These are phyloP conservation scores for Epichloe gansuensis DNA, from an alignment of 2,329 filamentous ascomycete species.

Conservation along the genomic window DNA sequence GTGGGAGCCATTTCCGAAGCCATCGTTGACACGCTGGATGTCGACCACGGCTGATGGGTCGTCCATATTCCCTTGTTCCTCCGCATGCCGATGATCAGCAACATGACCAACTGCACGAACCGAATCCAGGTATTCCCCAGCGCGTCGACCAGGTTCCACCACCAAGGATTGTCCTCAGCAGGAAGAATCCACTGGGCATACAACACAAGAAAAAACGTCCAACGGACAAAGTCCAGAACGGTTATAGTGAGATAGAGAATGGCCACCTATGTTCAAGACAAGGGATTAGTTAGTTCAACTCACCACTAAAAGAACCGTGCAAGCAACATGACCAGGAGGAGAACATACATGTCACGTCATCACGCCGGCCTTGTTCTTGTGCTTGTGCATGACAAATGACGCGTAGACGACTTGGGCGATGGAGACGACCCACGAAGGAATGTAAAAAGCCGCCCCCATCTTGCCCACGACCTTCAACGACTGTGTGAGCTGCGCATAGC, in stretches of 20 bases:
- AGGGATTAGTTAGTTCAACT: too few relatives aligned
- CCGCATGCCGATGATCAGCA: slow-evolving; percentile 6
- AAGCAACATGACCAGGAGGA: background rate
- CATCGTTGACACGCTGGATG: background rate
- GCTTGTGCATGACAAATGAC: slow-evolving; percentile 6
- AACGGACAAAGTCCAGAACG: slow-evolving; percentile 4
- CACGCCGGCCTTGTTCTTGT: slow-evolving; percentile 5
- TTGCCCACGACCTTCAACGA: slow-evolving; percentile 6
- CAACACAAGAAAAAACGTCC: slow-evolving; percentile 5
- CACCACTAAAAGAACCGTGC: too few relatives aligned
- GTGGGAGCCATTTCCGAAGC: slow-evolving; percentile 3
- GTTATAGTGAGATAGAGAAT: slow-evolving; percentile 4
- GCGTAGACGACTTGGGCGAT: slow-evolving; percentile 5
- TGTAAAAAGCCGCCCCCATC: slow-evolving; percentile 5
- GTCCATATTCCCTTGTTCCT: slow-evolving; percentile 7
- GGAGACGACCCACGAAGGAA: slow-evolving; percentile 5
- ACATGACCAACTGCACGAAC: slow-evolving; percentile 1
- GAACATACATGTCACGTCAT: slow-evolving; percentile 4
- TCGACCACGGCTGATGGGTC: slow-evolving; percentile 3
- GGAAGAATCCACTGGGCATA: slow-evolving; percentile 6
- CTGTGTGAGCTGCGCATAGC: slow-evolving; percentile 6
- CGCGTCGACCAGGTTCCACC: slow-evolving; percentile 6
- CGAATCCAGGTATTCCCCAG: slow-evolving; percentile 7
- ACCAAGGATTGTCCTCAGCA: background rate
- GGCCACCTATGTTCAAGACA: background rate